Evolutionary conservation across 2,329 filamentous ascomycete genomes (phyloP), one percentile per base, ranked within the genome.

Genomic region (Lasiodiplodia citricola): DNA sequence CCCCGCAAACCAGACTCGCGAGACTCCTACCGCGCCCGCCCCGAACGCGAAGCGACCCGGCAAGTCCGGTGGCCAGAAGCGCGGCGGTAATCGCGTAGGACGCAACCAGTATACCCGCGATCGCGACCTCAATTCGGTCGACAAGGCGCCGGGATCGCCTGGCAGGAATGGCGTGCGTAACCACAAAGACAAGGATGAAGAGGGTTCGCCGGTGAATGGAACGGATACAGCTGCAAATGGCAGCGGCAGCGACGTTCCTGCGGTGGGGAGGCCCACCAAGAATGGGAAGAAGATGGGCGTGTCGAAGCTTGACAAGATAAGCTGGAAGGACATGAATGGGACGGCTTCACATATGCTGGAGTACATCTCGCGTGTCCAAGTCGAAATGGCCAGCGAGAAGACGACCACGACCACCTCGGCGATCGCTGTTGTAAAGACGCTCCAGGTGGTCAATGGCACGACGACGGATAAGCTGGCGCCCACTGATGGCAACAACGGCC

Each of bases 331-430:
- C 76, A 94, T 97, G 88, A 93, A 92, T 80, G 89, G 92, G 72
- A 90, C 93, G 11, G 93, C 94, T 6, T 88, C 92, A 4, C 91
- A 88, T 23, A 96, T 97, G 76, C 86, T 97, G 69, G 93, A 96
- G 73, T 97, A 95, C 76, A 97, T 97, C 71, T 91, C 92, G 4
- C 89, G 93, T 72, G 95, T 93, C 68, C 94, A 97, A 78, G 86
- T 97, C 7, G 94, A 97, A 75, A 87, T 97, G 80, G 93, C 92
- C 1, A 89, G 87, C 37, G 91, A 79, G 80, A 69, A 69, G 54
- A 69, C 68, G 14, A 50, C 47, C n/a, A 68, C 68, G 16, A 68
- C 68, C 16, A 52, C 38, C 14, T 70, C 71, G 14, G 68, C 72
- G 28, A 73, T 75, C 25, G 73, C 75, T 35, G 71, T 77, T 47